These are phyloP conservation scores for Rhodotorula sp. DNA, from an alignment of 1,284 basidiomycete species.

Conservation along the genomic window DNA sequence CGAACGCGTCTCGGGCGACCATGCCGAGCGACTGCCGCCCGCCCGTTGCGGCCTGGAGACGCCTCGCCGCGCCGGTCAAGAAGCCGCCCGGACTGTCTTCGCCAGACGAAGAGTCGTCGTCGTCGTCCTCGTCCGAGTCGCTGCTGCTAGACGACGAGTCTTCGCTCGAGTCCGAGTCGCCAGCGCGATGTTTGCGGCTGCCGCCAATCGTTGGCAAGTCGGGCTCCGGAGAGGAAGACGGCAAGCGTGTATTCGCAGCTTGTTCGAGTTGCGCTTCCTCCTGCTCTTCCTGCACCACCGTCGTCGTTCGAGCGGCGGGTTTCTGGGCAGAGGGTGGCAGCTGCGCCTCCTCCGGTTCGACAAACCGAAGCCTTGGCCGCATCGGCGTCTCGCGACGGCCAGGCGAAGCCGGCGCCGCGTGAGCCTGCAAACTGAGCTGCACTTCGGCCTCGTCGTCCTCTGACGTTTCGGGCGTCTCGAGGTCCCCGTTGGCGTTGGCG, in stretches of 20 bases:
- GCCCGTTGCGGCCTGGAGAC: conserved; percentile 5
- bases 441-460: conserved; percentile 3
- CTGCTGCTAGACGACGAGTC: conserved; percentile 16
- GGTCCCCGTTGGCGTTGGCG: background rate
- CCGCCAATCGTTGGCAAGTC: conserved; percentile 26
- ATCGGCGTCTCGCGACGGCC: background rate
- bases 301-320: background rate
- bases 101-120: background rate
- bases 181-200: background rate
- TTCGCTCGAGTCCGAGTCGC: conserved; percentile 15
- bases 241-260: conserved; percentile 14
- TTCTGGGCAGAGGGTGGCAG: conserved; percentile 19
- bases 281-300: background rate
- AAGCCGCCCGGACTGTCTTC: background rate
- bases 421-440: background rate
- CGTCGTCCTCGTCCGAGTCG: conserved; percentile 1
- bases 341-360: conserved; percentile 2
- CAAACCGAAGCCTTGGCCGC: background rate
- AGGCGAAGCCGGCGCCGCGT: conserved; percentile 2
- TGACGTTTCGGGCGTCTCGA: conserved; percentile 1
- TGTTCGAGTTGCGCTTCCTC: background rate
- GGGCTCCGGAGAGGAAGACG: conserved; percentile 28
- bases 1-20: conserved; percentile 23
- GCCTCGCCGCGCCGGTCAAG: background rate
- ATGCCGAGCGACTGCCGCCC: conserved; percentile 10